Evolutionary conservation across 169 alveolate species (phyloP), one percentile per base, ranked within the genome.

Genomic region (Plasmodium cynomolgi): DNA sequence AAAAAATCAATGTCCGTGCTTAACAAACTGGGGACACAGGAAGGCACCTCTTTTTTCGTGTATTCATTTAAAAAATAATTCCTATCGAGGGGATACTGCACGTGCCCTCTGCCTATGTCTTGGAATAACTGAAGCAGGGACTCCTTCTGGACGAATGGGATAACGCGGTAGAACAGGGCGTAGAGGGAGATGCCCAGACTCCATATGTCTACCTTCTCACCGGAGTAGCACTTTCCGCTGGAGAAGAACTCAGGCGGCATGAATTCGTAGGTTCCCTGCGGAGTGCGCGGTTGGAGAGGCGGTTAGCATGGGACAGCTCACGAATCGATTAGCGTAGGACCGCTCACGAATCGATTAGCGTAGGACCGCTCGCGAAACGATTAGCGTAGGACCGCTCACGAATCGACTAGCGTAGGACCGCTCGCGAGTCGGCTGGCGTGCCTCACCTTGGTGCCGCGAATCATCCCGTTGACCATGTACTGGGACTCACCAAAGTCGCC

Each of bases 401-500:
- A 50, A 0, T 0, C 8, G 23, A 8, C 15, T 50, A 13, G 4
- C 20, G 8, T 50, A 1, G 23, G 23, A 50, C 23, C 20, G 62
- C 6, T 15, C 20, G 8, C 62, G 0, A 50, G 23, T 50, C 6
- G 23, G 62, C 8, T 50, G 23, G 23, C 77, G 47, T n/a, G 29
- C 17, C 26, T 68, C 39, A 85, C 93, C 85, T 58, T 85, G 37
- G 93, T 75, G 8, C 93, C 93, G 29, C 39, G 58, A 5, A 85
- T 77, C 41, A 34, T 71, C 26, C 81, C 80, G 81, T 85, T 23
- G 41, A 26, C 13, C 77, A 85, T 85, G 47, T 85, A 85, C 71
- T 85, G 74, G 34, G 93, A 85, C 41, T 85, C 93, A 6, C 99
- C 99, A 93, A 97, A 98, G 92, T 98, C 99, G 2, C 98, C 98